These are phyloP conservation scores for Chenopodium quinoa DNA, from an alignment of 148 eudicot species.

Conservation along the genomic window DNA sequence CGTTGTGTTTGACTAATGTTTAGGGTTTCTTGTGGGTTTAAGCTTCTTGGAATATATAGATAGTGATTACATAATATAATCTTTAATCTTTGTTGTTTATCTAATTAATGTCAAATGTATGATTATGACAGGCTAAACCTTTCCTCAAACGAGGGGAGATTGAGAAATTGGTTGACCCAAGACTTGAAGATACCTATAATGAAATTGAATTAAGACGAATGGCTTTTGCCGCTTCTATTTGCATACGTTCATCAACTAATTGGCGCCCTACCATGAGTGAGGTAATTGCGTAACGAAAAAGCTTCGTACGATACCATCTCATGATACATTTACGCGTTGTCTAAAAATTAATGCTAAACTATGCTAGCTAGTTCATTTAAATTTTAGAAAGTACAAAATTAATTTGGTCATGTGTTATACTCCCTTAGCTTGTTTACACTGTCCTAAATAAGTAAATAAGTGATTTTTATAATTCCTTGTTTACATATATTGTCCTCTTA, in stretches of 20 bases:
- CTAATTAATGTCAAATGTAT: constrained; percentile 18
- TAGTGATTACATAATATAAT: background rate
- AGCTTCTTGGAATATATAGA: background rate
- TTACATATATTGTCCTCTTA: no score
- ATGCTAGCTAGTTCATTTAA: no score
- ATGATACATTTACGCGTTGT: no score
- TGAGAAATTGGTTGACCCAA: constrained; percentile 63
- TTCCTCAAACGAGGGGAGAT: constrained; percentile 54
- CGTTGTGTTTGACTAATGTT: background rate
- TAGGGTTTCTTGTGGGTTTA: constrained; percentile 29
- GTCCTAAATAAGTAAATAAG: no score
- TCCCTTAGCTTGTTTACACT: no score
- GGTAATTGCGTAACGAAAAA: constrained; percentile 33
- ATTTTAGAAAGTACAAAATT: no score
- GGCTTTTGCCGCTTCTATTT: constrained; percentile 75
- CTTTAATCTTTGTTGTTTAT: background rate
- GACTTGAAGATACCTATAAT: constrained; percentile 58
- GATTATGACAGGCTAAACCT: constrained; percentile 74
- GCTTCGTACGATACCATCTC: no score
- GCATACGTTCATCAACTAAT: constrained; percentile 68
- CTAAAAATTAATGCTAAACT: no score
- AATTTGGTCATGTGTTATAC: no score
- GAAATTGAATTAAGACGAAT: constrained; percentile 40
- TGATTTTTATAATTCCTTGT: no score
- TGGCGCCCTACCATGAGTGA: constrained; percentile 93